A percentile compares a stretch with the other conserved stretches of the same genome.
Conservation (phyloP, 371 early-diverging fungal genomes). For the Apophysomyces variabilis region DNA sequence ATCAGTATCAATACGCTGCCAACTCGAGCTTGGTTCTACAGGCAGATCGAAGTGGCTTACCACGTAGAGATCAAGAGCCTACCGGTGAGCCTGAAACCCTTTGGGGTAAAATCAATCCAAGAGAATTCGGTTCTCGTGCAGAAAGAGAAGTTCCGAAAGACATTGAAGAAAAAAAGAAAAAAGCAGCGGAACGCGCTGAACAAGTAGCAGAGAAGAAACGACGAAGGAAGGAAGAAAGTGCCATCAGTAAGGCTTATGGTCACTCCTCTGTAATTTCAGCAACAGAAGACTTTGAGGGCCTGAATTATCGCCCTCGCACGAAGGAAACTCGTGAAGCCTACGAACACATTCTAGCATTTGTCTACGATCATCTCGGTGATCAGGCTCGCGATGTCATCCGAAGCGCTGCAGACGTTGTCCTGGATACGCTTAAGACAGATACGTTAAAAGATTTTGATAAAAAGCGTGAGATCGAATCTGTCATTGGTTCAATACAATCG, state of each 20-base stretch:
- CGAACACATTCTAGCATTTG: slow-evolving; percentile 86
- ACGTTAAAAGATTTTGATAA: slow-evolving; percentile 88
- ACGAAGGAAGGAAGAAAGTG: slow-evolving; percentile 64
- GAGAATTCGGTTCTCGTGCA: slow-evolving; percentile 87
- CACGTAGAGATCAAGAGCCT: slow-evolving; percentile 92
- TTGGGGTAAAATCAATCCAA: slow-evolving; percentile 83
- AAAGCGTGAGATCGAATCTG: slow-evolving; percentile 82
- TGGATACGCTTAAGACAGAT: slow-evolving; percentile 87
- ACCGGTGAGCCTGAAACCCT: slow-evolving; percentile 96
- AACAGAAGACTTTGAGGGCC: slow-evolving; percentile 88
- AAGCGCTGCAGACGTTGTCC: slow-evolving; percentile 87
- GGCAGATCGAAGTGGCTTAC: slow-evolving; percentile 81
- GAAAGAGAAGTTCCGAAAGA: slow-evolving; percentile 69
- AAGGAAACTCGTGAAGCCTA: slow-evolving; percentile 92
- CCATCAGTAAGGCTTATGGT: slow-evolving; percentile 73
- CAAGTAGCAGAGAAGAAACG: slow-evolving; percentile 58
- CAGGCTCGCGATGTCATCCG: slow-evolving; percentile 88
- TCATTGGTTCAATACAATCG: slow-evolving; percentile 66
- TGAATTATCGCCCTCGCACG: slow-evolving; percentile 90
- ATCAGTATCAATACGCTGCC: slow-evolving; percentile 90
- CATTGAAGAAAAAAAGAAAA: slow-evolving; percentile 70
- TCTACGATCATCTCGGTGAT: slow-evolving; percentile 85
- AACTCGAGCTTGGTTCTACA: slow-evolving; percentile 94
- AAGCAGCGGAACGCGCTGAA: slow-evolving; percentile 52
- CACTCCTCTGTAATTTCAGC: slow-evolving; percentile 85